Base-by-base conservation (phyloP, 164 flowering plant genomes). In the Akebia trifoliata region DNA sequence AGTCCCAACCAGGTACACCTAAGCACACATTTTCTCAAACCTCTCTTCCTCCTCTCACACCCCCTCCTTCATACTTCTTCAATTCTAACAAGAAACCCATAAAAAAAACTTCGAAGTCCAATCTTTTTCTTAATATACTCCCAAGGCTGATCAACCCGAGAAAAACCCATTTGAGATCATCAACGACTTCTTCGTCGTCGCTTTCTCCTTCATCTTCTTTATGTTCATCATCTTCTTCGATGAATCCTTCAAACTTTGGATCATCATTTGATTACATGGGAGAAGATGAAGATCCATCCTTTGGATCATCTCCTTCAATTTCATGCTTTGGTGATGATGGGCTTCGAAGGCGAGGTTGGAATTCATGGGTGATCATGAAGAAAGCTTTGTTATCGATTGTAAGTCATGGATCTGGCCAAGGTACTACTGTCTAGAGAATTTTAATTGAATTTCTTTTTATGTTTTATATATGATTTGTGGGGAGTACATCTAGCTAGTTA, bases 1-100 rank as follows among this genome's bases (percentile, higher is more conserved):
- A 85, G 38, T 77, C 85, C 21, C 81, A 69, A 34, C 92, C 92
- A 12, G 92, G 92, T 0, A 85, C 86, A 0, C 92, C 92, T 0
- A 85, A 82, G 38, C 25, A 65, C 35, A 22, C 50, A 12, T 48
- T 57, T 22, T 29, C 17, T 26, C 70, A 65, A 6, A 45, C 71
- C 15, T 15, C 70, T 6, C 49, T 74, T 2, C 85, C 85, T 56
- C 92, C 88, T 40, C 79, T 83, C 44, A 81, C 88, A 15, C 92
- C 92, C 12, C 92, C 88, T 51, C 92, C 92, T 40, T 77, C 92
- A 5, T 82, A 66, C 66, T 54, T 48, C 15, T 53, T 50, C 28
- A 61, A 53, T 26, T 54, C 63, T 42, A 47, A 42, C 52, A 50
- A 69, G 22, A 54, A 56, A 8, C 46, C 74, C 42, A 26, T 1